phyloP scores from a whole-genome alignment of 371 early-diverging fungal genomes.

The Mucor racemosus region DNA sequence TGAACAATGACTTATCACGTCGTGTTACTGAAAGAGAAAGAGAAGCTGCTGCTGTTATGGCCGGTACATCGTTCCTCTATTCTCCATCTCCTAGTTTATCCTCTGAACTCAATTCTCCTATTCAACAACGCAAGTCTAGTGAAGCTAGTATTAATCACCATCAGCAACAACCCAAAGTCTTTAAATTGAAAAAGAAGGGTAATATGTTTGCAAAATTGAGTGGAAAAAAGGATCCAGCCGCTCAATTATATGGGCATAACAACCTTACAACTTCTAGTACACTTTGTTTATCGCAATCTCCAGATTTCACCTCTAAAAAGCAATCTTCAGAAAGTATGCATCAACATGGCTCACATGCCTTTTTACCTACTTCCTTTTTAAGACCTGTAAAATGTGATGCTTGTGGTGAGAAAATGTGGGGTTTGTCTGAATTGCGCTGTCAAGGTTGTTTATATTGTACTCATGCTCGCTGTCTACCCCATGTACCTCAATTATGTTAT shows the following conservation, averaged over 20 bases:
- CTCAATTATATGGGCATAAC: conserved; percentile 7
- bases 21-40: conserved; percentile 48
- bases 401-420: conserved; percentile 89
- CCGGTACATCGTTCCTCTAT: conserved; percentile 32
- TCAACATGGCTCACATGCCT: conserved; percentile 60
- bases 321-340: conserved; percentile 25
- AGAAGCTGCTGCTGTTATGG: conserved; percentile 39
- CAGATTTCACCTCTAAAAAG: conserved; percentile 14
- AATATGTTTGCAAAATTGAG: conserved; percentile 56
- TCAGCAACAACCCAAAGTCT: conserved; percentile 37
- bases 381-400: conserved; percentile 79
- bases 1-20: conserved; percentile 60
- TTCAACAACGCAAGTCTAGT: conserved; percentile 25
- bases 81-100: conserved; percentile 33
- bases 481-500: conserved; percentile 43
- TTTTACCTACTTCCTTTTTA: conserved; percentile 65
- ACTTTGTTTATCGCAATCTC: conserved; percentile 1
- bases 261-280: conserved; percentile 12
- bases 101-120: conserved; percentile 24
- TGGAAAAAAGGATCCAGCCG: conserved; percentile 25
- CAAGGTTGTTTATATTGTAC: conserved; percentile 40
- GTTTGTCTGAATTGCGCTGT: conserved; percentile 78
- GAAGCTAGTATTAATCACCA: conserved; percentile 27
- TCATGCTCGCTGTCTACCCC: conserved; percentile 43
- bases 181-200: conserved; percentile 48